phyloP scores from a whole-genome alignment of 345 rosid species.

The Aquilaria sinensis region DNA sequence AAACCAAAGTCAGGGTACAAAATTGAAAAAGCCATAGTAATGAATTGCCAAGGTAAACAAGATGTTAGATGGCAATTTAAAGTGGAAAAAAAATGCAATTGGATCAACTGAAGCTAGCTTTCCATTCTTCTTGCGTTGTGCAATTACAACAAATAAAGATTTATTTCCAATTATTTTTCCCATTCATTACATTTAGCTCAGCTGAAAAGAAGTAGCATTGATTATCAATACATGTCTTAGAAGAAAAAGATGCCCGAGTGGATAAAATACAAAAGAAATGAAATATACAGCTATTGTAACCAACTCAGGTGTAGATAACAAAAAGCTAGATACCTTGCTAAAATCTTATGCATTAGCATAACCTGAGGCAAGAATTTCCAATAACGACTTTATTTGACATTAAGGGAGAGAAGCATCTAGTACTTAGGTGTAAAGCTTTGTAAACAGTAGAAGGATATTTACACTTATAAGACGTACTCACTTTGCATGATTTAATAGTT shows the following conservation, averaged over 20 bases:
- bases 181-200: conserved; percentile 48
- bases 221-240: neutral
- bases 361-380: conserved; percentile 22
- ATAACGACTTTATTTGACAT: neutral
- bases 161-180: conserved; percentile 58
- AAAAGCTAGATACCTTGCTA: conserved; percentile 62
- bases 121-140: conserved; percentile 78
- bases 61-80: neutral
- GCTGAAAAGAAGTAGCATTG: conserved; percentile 21
- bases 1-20: too few species aligned
- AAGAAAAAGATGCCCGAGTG: neutral
- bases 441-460: too few species aligned
- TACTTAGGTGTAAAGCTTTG: too few species aligned
- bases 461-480: neutral
- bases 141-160: conserved; percentile 65
- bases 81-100: neutral
- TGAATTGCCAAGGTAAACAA: too few species aligned
- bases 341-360: conserved; percentile 38
- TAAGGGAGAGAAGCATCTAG: neutral
- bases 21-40: too few species aligned
- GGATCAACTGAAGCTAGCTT: conserved; percentile 52
- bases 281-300: conserved; percentile 49
- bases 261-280: neutral
- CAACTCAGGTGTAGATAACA: conserved; percentile 51
- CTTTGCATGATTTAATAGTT: conserved; percentile 56